Evolutionary conservation across 2,329 filamentous ascomycete genomes (phyloP), one percentile per base, ranked within the genome.

Genomic region (Hysterium pulicare): DNA sequence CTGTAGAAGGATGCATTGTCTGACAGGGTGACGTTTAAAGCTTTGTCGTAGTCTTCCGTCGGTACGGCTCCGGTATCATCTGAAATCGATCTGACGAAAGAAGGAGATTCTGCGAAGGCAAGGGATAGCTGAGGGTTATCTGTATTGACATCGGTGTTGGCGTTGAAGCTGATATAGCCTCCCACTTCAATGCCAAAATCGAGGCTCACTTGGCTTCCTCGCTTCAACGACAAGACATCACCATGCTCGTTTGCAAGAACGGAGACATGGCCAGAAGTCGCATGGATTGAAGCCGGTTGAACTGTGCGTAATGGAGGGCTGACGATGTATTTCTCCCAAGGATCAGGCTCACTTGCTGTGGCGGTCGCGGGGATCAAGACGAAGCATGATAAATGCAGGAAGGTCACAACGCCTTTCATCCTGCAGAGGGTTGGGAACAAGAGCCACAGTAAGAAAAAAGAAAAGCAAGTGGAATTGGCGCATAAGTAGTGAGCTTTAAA

Each of bases 121-220:
- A 50, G 35, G 5, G 49, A 44, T 17, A 52, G 37, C 9, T 52
- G 45, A 10, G 49, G 30, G n/a, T n/a, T n/a, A n/a, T n/a, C n/a
- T 21, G 38, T 17, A n/a, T 38, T 34, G 13, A 20, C 17, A 30
- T 43, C 45, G 20, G 40, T 36, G 7, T 37, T 36, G 33, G 38
- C 42, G 20, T 37, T 33, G 20, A 51, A 28, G 26, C 44, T 49
- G 13, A 49, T 43, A 46, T 44, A 49, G n/a, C 49, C 49, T 20
- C 49, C 46, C 1, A 51, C 49, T 33, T 51, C 49, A 10, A 47
- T 30, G 15, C 44, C 49, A 34, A 49, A 49, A 28, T 51, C 49
- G 7, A 51, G 36, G 23, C 46, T 49, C 30, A 51, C 30, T 4
- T 32, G 44, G 16, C 37, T 39, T 6, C 42, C 40, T 13, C 42